Conservation (phyloP, 2,329 filamentous ascomycete species). For the Spiromastix sp. region DNA sequence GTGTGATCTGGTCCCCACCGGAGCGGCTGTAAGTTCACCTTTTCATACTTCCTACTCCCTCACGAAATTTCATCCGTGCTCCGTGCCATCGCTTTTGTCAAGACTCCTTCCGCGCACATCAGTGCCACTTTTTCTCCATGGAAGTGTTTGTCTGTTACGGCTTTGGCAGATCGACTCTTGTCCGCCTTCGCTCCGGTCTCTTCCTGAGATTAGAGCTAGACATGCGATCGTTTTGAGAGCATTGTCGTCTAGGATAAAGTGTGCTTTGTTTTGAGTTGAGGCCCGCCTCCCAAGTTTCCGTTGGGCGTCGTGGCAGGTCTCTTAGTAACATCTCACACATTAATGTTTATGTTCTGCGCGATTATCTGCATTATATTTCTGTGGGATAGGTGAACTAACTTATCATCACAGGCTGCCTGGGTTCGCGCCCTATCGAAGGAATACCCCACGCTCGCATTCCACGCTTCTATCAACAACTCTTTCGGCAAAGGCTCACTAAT, state of each 20-base stretch:
- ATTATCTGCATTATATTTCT: slow-evolving; percentile 19
- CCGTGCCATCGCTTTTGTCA: slow-evolving; percentile 71
- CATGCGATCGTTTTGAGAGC: slow-evolving; percentile 78
- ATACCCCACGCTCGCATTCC: slow-evolving; percentile 88
- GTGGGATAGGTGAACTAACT: slow-evolving; percentile 17
- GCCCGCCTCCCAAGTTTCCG: slow-evolving; percentile 55
- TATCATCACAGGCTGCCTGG: slow-evolving; percentile 67
- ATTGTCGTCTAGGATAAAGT: slow-evolving; percentile 60
- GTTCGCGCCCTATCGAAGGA: slow-evolving; percentile 80
- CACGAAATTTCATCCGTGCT: slow-evolving; percentile 11
- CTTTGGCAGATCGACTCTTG: slow-evolving; percentile 86
- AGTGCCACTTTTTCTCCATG: slow-evolving; percentile 39
- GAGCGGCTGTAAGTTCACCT: slow-evolving; percentile 73
- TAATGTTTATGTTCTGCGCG: slow-evolving; percentile 15
- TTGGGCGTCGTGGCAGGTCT: slow-evolving; percentile 62
- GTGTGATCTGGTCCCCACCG: slow-evolving; percentile 84
- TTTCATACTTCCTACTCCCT: slow-evolving; percentile 13
- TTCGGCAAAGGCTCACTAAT: slow-evolving; percentile 96
- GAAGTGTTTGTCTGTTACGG: slow-evolving; percentile 89
- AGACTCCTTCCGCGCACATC: slow-evolving; percentile 51
- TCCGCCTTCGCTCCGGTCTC: slow-evolving; percentile 56
- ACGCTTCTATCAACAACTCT: slow-evolving; percentile 87
- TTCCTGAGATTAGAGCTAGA: slow-evolving; percentile 57
- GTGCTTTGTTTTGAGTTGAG: slow-evolving; percentile 98
- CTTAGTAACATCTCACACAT: slow-evolving; percentile 99